Conservation (phyloP, 2,329 filamentous ascomycete species). For the Nannizzia gypsea region DNA sequence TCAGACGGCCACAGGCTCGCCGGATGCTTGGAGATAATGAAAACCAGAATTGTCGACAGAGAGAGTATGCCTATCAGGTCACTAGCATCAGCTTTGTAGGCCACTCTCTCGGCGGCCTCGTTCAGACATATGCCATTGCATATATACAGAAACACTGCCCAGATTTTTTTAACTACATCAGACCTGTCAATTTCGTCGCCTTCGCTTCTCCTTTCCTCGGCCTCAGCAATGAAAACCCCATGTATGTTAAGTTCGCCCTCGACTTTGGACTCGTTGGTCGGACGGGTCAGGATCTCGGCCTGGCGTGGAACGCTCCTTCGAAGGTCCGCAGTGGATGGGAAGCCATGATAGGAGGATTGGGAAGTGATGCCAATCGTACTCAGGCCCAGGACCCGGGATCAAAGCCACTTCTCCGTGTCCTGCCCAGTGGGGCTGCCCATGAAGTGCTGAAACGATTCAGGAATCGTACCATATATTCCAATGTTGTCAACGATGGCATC, state of each 20-base stretch:
- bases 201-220: constrained; percentile 81
- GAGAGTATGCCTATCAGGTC: constrained; percentile 57
- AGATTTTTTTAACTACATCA: constrained; percentile 73
- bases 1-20: constrained; percentile 37
- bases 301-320: constrained; percentile 87
- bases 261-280: constrained; percentile 95
- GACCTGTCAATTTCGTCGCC: constrained; percentile 80
- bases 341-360: constrained; percentile 70
- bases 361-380: constrained; percentile 46
- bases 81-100: constrained; percentile 92
- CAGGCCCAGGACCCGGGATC: constrained; percentile 60
- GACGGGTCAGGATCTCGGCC: constrained; percentile 84
- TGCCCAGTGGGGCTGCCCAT: constrained; percentile 86
- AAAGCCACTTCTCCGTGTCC: constrained; percentile 76
- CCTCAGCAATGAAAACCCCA: constrained; percentile 89
- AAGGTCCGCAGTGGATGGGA: constrained; percentile 79
- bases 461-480: constrained; percentile 87
- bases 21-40: constrained; percentile 33
- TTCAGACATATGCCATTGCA: constrained; percentile 88
- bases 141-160: constrained; percentile 96
- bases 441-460: constrained; percentile 75
- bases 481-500: constrained; percentile 95
- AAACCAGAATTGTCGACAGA: constrained; percentile 12
- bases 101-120: constrained; percentile 77
- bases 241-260: constrained; percentile 93